These are phyloP conservation scores for Coemansia sp. DNA, from an alignment of 192 early-diverging fungal genomes.

Conservation along the genomic window DNA sequence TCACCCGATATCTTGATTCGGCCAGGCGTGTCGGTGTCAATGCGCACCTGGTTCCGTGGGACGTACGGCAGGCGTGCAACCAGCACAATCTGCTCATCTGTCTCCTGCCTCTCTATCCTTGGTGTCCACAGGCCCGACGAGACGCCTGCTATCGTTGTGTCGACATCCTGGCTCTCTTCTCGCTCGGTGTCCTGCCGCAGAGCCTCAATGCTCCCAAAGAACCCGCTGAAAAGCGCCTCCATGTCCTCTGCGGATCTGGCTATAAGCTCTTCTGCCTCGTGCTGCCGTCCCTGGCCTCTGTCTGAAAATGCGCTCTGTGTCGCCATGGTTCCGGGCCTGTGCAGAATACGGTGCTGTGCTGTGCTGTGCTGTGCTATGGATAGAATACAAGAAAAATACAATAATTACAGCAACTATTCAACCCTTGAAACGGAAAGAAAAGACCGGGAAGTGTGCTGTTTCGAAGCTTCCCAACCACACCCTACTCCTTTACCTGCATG, in stretches of 20 bases:
- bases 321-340: not conserved
- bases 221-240: slow-evolving; percentile 44
- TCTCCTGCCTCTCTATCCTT: slow-evolving; percentile 30
- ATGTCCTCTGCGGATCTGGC: slow-evolving; percentile 42
- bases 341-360: not conserved
- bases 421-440: too few species aligned
- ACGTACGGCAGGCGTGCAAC: slow-evolving; percentile 36
- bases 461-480: too few species aligned
- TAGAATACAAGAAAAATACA: not conserved
- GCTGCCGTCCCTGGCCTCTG: not conserved
- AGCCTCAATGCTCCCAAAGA: slow-evolving; percentile 50
- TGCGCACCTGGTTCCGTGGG: slow-evolving; percentile 38
- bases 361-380: not conserved
- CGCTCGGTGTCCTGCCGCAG: slow-evolving; percentile 25
- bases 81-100: slow-evolving; percentile 19
- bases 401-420: not conserved
- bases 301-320: not conserved
- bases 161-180: slow-evolving; percentile 20
- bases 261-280: slow-evolving; percentile 6
- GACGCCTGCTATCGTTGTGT: slow-evolving; percentile 36
- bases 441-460: too few species aligned
- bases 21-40: slow-evolving; percentile 36
- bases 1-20: slow-evolving; percentile 49
- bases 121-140: slow-evolving; percentile 49
- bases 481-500: too few species aligned